phyloP scores from a whole-genome alignment of 768 basidiomycete genomes.

The Boletus reticuloceps region DNA sequence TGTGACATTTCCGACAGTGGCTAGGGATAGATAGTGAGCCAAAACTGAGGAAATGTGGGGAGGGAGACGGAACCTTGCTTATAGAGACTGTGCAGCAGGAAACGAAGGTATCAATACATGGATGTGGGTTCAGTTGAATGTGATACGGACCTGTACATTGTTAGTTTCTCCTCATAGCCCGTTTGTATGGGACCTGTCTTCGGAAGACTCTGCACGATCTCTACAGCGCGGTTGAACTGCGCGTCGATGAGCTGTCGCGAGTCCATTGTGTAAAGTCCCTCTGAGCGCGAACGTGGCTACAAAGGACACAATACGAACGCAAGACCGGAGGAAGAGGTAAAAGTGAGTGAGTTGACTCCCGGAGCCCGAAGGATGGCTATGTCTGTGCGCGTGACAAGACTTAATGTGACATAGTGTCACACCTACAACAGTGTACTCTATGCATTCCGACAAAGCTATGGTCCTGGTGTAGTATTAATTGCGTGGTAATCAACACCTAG shows the following conservation, averaged over 20 bases:
- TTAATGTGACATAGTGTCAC: conserved; percentile 7
- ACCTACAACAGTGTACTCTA: background rate
- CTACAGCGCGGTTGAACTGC: conserved; percentile 92
- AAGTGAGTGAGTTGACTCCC: background rate
- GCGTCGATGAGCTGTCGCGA: conserved; percentile 68
- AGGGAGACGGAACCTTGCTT: conserved; percentile 70
- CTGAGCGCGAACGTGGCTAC: background rate
- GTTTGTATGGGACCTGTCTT: conserved; percentile 96
- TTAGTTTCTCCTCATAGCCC: conserved; percentile 90
- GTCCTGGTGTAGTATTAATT: no score
- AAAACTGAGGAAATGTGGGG: background rate
- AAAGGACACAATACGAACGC: background rate
- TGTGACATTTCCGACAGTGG: conserved; percentile 87
- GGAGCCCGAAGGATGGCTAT: no score
- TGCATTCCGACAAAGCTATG: background rate
- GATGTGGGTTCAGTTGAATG: background rate
- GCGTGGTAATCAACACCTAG: background rate
- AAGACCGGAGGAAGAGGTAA: background rate
- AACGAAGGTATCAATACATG: conserved; percentile 7
- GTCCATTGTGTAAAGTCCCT: conserved; percentile 41
- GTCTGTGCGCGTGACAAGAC: conserved; percentile 10
- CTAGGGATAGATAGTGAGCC: conserved; percentile 38
- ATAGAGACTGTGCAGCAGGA: conserved; percentile 61
- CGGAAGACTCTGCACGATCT: conserved; percentile 89
- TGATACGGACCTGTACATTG: conserved; percentile 77